Base-by-base conservation (phyloP, 2,329 filamentous ascomycete species). In the Botrytis cinerea region DNA sequence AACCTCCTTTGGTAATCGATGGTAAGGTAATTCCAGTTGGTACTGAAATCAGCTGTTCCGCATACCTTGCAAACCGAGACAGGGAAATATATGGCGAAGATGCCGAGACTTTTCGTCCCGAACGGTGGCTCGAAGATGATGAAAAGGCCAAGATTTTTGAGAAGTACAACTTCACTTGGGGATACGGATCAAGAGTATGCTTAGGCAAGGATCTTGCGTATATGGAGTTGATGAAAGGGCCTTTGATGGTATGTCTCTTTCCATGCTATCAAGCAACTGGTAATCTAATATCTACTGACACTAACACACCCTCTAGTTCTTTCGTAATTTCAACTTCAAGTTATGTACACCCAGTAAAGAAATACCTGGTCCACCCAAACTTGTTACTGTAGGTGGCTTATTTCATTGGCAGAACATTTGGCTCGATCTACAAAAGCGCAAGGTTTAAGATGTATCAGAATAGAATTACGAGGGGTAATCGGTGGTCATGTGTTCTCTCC, bases 161-260 rank as follows among this genome's bases (percentile, higher is more conserved):
- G 1, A 72, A 72, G 25, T 72, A 72, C 35, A 67, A 67, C 20
- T 59, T 72, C n/a, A 68, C 61, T 12, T 72, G 43, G 64, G 70
- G 70, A 45, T 72, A 68, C 38, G 70, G 70, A n/a, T 54, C 70
- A 8, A 59, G 70, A 48, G 45, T 68, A 22, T 72, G 70, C 18
- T 20, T 72, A 43, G 62, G 70, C 14, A 72, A 72, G 38, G 62
- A 72, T 60, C 46, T 72, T 16, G 70, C 70, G 8, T 63, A 63
- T 45, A 63, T 71, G 69, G 69, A 71, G 46, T 25, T 71, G 43
- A 62, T 71, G 40, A 71, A 71, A 28, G 35, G 25, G 9, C 69
- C 69, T 2, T 40, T 63, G 46, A 67, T 67, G 64, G 46, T 67
- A 48, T 35, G 64, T 51, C 28, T n/a, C 14, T n/a, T 40, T 54